Base-by-base conservation (phyloP, 306 rosid genomes). In the Albizia julibrissin region DNA sequence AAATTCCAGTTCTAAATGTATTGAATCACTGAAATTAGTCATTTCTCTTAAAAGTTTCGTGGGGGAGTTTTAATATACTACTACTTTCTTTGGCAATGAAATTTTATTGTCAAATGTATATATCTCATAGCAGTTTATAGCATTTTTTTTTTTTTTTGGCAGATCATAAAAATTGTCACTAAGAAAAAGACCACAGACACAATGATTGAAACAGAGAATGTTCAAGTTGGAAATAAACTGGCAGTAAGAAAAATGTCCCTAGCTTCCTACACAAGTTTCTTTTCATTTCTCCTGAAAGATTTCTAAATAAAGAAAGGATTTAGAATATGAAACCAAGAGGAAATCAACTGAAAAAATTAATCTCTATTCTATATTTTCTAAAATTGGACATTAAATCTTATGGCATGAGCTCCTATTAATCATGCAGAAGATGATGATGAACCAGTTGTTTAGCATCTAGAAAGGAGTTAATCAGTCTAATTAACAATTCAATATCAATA, bases 201-300 rank as follows among this genome's bases (percentile, higher is more conserved):
- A 56, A 1, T 42, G 54, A 80, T 80, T 43, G 34, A 72, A 59
- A 34, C 69, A 67, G 37, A 31, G 50, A 59, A 54, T 19, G 69
- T 50, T 73, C 65, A 66, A 31, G 52, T 12, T 56, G 31, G 9
- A 83, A 50, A 22, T 46, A 67, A 72, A 73, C 52, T 52, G 65
- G 39, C 54, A 37, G 65, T 47, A 15, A n/a, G 44, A 69, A 69
- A 34, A 69, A n/a, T 9, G 40, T 14, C 54, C 65, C n/a, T 2
- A 4, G 42, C 65, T 49, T 62, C 47, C 22, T 56, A n/a, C 44
- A 24, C 69, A 56, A 56, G 69, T 37, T 37, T 54, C 13, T 67
- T 67, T 66, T 39, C 44, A 49, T 4, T 33, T 24, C 56, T 29
- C 31, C 31, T 29, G 31, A 29, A 29, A 29, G 31, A 29, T 29